Conservation (phyloP, 139 green algal species). For the Chlamydomonas sphaeroides region DNA sequence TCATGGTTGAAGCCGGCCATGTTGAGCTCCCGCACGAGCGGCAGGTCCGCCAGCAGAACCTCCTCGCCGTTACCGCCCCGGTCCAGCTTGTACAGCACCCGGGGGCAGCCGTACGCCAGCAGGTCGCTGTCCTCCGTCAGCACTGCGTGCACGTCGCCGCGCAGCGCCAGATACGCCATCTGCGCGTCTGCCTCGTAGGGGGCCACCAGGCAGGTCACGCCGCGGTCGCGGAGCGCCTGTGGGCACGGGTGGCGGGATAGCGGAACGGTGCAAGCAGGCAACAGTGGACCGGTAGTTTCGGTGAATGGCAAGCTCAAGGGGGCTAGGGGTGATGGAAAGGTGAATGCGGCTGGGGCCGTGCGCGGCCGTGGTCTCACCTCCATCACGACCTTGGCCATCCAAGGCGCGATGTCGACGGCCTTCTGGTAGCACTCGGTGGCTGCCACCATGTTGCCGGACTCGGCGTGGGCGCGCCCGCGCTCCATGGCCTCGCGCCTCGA, state of each 20-base stretch:
- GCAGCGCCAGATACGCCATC: slow-evolving; percentile 88
- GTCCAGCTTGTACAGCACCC: slow-evolving; percentile 96
- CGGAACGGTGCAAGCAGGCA: too few species aligned
- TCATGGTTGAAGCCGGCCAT: slow-evolving; percentile 78
- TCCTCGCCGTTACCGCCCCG: slow-evolving; percentile 82
- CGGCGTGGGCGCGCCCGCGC: slow-evolving; percentile 63
- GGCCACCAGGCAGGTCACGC: slow-evolving; percentile 89
- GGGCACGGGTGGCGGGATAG: background rate
- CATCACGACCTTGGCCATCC: slow-evolving; percentile 81
- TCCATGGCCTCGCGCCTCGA: slow-evolving; percentile 62
- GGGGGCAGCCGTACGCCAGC: slow-evolving; percentile 92
- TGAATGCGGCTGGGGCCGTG: too few species aligned
- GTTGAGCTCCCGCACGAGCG: slow-evolving; percentile 66
- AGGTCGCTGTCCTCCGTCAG: slow-evolving; percentile 98
- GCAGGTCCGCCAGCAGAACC: slow-evolving; percentile 72
- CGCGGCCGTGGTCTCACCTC: too few species aligned
- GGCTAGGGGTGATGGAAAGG: too few species aligned
- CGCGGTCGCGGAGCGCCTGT: slow-evolving; percentile 71
- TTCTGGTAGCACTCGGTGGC: slow-evolving; percentile 89
- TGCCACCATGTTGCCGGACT: slow-evolving; percentile 78
- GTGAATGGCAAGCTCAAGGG: too few species aligned
- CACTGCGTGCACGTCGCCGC: slow-evolving; percentile 83
- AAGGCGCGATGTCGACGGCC: slow-evolving; percentile 88
- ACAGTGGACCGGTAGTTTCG: too few species aligned
- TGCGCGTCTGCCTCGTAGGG: slow-evolving; percentile 98